Conservation (phyloP, 345 rosid genomes). For the Heritiera fomes region DNA sequence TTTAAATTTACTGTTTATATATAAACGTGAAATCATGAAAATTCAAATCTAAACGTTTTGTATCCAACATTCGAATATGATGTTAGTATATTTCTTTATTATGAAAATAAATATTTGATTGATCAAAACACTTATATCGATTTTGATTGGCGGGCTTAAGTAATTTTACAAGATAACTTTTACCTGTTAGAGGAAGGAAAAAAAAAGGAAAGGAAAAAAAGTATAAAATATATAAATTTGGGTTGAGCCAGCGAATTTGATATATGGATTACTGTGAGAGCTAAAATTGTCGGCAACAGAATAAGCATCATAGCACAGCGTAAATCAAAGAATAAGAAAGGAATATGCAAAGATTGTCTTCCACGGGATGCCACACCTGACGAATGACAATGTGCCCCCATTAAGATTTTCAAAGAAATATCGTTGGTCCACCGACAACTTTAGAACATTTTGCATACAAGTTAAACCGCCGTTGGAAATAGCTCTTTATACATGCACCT, state of each 20-base stretch:
- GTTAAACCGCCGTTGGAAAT: no score
- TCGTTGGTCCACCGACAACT: background rate
- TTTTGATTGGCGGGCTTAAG: no score
- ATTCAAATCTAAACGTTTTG: no score
- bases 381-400: background rate
- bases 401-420: background rate
- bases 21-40: no score
- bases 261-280: background rate
- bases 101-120: no score
- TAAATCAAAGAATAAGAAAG: background rate
- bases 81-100: no score
- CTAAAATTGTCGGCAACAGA: background rate
- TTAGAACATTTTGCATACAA: background rate
- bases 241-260: background rate
- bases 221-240: background rate
- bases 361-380: background rate
- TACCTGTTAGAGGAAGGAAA: background rate
- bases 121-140: no score
- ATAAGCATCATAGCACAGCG: background rate
- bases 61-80: no score
- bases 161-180: background rate
- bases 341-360: background rate
- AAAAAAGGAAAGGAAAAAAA: no score
- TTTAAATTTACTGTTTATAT: no score
- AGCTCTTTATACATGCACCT: no score